These are phyloP conservation scores for Geopyxis carbonaria DNA, from an alignment of 495 filamentous ascomycete genomes.

Conservation along the genomic window DNA sequence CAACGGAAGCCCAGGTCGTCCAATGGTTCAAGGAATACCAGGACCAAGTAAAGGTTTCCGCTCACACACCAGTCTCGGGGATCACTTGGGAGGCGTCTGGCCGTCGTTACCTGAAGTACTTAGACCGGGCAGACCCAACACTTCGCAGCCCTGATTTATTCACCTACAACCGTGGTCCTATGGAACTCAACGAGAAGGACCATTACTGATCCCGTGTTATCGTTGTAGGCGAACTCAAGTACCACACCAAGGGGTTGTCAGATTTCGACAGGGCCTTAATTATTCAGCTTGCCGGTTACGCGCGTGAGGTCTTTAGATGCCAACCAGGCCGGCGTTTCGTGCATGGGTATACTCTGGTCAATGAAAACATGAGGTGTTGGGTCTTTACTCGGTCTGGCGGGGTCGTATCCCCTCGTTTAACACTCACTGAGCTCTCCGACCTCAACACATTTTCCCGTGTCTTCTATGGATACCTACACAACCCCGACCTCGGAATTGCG, in stretches of 20 bases:
- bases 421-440: not conserved
- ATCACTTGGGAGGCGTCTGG: not conserved
- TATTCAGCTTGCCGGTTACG: constrained; percentile 1
- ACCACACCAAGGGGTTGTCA: not conserved
- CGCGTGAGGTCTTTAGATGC: not conserved
- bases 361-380: constrained; percentile 5
- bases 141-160: not conserved
- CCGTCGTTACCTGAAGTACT: not conserved
- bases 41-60: not conserved
- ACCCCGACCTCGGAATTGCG: not conserved
- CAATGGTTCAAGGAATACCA: not conserved
- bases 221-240: constrained; percentile 9
- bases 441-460: not conserved
- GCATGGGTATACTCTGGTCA: constrained; percentile 3
- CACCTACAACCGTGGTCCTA: not conserved
- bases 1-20: not conserved
- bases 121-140: not conserved
- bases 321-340: constrained; percentile 3
- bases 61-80: not conserved
- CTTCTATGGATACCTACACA: not conserved
- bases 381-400: constrained; percentile 5
- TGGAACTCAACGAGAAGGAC: not conserved
- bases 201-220: not conserved
- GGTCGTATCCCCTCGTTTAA: not conserved
- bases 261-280: not conserved